Base-by-base conservation (phyloP, 2,329 filamentous ascomycete genomes). In the Fusarium globosum region DNA sequence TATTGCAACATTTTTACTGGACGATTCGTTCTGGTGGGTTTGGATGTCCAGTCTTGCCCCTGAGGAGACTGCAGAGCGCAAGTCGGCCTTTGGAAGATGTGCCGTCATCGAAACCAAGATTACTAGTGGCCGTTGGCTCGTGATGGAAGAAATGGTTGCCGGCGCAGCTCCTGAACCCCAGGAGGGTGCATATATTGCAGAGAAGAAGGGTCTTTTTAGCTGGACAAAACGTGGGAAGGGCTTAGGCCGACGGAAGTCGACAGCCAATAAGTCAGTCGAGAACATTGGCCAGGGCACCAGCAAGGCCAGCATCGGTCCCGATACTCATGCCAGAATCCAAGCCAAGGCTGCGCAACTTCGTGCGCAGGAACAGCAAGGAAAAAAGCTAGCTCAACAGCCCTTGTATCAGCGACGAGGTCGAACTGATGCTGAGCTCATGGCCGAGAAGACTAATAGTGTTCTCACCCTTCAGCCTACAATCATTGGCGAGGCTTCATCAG, bases 21-120 rank as follows among this genome's bases (percentile, higher is more conserved):
- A 99, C 77, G 96, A 98, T 81, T 93, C 95, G 3, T 99, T 99
- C 82, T 99, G 96, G 96, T 98, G 96, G 96, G 96, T 98, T 8
- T 99, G 96, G 96, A 98, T 99, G 88, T 97, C 91, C 76, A 98
- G 96, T 86, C 85, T 99, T 78, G 95, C 96, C 4, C 93, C 91
- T 2, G 96, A 99, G 79, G 96, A 99, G 83, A 93, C 95, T 0
- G 83, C 91, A 0, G 88, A 92, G 52, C 91, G 96, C 69, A 99
- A 99, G 81, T 92, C 95, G 11, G 94, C 95, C 1, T 99, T 99
- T 81, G 96, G 96, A 42, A 90, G 96, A 72, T 99, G 96, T 79
- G 94, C 96, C 26, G 88, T 99, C 43, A 89, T 98, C 51, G 96
- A 99, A 82, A 98, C 96, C 0, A 87, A 89, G 20, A 96, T 98